These are phyloP conservation scores for Aspergillus sp. DNA, from an alignment of 2,329 filamentous ascomycete genomes.

Conservation along the genomic window DNA sequence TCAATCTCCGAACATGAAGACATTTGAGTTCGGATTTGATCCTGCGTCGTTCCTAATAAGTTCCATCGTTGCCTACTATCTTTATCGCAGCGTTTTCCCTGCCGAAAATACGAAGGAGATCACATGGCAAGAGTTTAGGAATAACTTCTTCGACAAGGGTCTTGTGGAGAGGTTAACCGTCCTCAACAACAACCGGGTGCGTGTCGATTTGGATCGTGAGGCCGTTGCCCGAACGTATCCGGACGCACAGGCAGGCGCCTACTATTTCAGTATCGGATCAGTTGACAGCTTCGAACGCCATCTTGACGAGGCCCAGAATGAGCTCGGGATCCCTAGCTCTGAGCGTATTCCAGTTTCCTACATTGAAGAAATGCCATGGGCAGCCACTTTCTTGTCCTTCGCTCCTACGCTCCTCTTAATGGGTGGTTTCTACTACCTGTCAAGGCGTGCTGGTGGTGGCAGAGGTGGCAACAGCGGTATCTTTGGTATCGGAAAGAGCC, in stretches of 20 bases:
- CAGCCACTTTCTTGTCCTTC: constrained; percentile 74
- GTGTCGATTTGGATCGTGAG: constrained; percentile 76
- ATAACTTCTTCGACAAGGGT: constrained; percentile 92
- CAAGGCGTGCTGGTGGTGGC: constrained; percentile 69
- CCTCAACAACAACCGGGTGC: constrained; percentile 73
- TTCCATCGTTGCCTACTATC: constrained; percentile 61
- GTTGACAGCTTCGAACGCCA: constrained; percentile 88
- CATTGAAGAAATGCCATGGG: constrained; percentile 69
- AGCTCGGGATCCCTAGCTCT: constrained; percentile 79
- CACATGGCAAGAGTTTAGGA: constrained; percentile 95
- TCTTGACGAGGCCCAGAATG: constrained; percentile 82
- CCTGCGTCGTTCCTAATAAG: constrained; percentile 57
- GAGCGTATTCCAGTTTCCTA: constrained; percentile 95
- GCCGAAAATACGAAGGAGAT: constrained; percentile 73
- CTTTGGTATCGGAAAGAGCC: constrained; percentile 94
- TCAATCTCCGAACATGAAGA: constrained; percentile 30
- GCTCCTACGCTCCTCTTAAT: constrained; percentile 85
- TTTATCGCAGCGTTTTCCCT: constrained; percentile 65
- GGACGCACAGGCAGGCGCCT: constrained; percentile 70
- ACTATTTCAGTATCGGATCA: constrained; percentile 94
- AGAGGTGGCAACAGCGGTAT: constrained; percentile 71
- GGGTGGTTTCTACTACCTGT: constrained; percentile 76
- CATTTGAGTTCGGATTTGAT: constrained; percentile 54
- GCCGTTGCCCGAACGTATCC: constrained; percentile 71
- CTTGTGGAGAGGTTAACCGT: constrained; percentile 89